These are phyloP conservation scores for Asterophora parasitica DNA, from an alignment of 768 basidiomycete genomes.

Conservation along the genomic window DNA sequence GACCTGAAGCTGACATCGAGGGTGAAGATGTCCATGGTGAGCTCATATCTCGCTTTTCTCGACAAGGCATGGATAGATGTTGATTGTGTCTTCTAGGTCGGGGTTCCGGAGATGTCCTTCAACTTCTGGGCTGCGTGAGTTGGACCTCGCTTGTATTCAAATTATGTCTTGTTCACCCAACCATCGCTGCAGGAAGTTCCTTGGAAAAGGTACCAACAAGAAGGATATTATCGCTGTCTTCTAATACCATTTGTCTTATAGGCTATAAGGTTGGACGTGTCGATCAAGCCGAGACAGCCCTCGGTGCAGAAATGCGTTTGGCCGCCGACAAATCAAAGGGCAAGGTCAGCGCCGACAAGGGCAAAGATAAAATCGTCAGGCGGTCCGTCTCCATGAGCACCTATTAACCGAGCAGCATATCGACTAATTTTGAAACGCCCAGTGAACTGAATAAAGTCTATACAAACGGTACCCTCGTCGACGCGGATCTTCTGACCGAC, in stretches of 20 bases:
- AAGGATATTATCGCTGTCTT: background rate
- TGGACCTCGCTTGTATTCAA: background rate
- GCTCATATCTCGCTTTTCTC: slow-evolving; percentile 9
- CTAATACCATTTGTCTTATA: slow-evolving; percentile 19
- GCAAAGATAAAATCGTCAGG: slow-evolving; percentile 84
- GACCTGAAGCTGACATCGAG: slow-evolving; percentile 88
- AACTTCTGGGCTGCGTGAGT: slow-evolving; percentile 89
- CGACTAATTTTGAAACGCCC: background rate
- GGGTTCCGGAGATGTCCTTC: slow-evolving; percentile 92
- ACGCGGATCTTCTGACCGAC: slow-evolving; percentile 80
- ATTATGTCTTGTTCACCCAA: slow-evolving; percentile 1
- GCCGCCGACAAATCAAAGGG: slow-evolving; percentile 62
- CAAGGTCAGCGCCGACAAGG: slow-evolving; percentile 55
- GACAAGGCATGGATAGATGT: background rate
- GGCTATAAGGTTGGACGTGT: slow-evolving; percentile 95
- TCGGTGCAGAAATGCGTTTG: slow-evolving; percentile 94
- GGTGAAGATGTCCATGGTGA: slow-evolving; percentile 98
- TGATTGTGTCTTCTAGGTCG: slow-evolving; percentile 50
- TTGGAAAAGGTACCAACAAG: slow-evolving; percentile 56
- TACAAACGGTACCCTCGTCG: slow-evolving; percentile 94
- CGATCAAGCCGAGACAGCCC: slow-evolving; percentile 94
- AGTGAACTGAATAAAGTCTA: slow-evolving; percentile 94
- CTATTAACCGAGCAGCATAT: too few relatives aligned
- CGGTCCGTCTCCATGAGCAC: slow-evolving; percentile 37
- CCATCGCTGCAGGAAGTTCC: slow-evolving; percentile 56